phyloP scores from a whole-genome alignment of 2,329 filamentous ascomycete genomes.

The Penicillium sclerotiorum region DNA sequence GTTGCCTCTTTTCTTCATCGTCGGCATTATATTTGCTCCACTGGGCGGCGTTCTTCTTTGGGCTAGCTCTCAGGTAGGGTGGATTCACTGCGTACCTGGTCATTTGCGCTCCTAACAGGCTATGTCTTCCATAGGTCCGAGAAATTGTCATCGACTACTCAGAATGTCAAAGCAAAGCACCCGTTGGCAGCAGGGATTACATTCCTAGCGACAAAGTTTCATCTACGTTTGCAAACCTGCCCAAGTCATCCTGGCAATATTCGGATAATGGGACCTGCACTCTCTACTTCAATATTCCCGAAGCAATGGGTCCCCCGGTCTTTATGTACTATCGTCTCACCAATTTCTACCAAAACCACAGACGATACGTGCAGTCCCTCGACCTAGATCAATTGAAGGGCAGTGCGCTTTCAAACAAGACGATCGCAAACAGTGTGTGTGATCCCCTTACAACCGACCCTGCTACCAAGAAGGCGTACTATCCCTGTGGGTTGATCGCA shows the following conservation, averaged over 20 bases:
- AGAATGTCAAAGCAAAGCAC: constrained; percentile 65
- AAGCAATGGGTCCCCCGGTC: constrained; percentile 77
- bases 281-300: constrained; percentile 76
- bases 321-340: constrained; percentile 93
- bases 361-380: constrained; percentile 90
- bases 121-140: constrained; percentile 69
- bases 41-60: constrained; percentile 86
- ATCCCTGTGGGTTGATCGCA: constrained; percentile 92
- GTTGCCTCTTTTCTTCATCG: constrained; percentile 83
- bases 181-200: constrained; percentile 36
- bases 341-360: constrained; percentile 99
- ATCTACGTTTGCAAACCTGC: constrained; percentile 70
- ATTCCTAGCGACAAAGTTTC: constrained; percentile 54
- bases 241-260: constrained; percentile 33
- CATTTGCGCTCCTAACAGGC: not conserved
- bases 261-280: constrained; percentile 60
- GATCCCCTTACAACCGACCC: constrained; percentile 66
- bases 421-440: constrained; percentile 71
- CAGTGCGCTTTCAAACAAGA: constrained; percentile 58
- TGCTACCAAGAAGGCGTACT: constrained; percentile 69
- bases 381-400: constrained; percentile 82
- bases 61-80: constrained; percentile 74
- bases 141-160: constrained; percentile 92
- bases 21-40: constrained; percentile 90
- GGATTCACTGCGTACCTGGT: not conserved